These are phyloP conservation scores for Naematelia encephala DNA, from an alignment of 768 basidiomycete species.

Conservation along the genomic window DNA sequence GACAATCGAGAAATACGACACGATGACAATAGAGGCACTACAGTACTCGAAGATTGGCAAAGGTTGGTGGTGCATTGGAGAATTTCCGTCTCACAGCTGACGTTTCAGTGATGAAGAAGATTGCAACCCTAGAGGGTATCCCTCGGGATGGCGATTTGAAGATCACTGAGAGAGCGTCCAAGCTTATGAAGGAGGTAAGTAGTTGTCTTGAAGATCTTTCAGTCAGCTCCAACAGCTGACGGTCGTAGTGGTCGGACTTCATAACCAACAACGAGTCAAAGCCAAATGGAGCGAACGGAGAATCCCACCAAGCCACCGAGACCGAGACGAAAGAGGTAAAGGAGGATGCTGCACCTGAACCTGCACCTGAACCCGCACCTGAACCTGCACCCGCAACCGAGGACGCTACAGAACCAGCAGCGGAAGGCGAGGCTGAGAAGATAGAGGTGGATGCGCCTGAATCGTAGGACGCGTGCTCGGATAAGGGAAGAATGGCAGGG, in stretches of 20 bases:
- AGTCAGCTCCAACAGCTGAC: neutral
- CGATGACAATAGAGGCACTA: constrained; percentile 74
- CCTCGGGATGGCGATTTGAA: constrained; percentile 66
- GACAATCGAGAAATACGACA: constrained; percentile 70
- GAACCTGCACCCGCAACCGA: neutral
- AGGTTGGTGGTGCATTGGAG: constrained; percentile 24
- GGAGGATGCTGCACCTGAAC: neutral
- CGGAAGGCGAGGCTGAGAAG: constrained; percentile 19
- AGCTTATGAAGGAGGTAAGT: constrained; percentile 60
- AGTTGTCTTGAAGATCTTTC: neutral
- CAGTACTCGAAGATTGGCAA: constrained; percentile 62
- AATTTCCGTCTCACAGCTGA: neutral
- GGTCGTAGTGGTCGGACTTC: constrained; percentile 33
- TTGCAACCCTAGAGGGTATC: constrained; percentile 61
- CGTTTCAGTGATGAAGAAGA: constrained; percentile 75
- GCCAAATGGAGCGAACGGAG: constrained; percentile 12
- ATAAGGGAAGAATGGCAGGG: neutral
- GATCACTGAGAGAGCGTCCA: constrained; percentile 67
- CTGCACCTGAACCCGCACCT: neutral
- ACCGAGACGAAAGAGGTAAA: constrained; percentile 2
- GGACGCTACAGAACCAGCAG: constrained; percentile 1
- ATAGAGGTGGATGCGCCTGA: neutral
- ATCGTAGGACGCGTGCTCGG: neutral
- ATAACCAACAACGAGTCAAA: constrained; percentile 18
- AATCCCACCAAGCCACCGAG: neutral